Percentiles rank a stretch among this genome's conserved stretches.
These are phyloP conservation scores for Phaffomyces thermotolerans DNA, from an alignment of 805 yeast genomes.

Conservation along the genomic window DNA sequence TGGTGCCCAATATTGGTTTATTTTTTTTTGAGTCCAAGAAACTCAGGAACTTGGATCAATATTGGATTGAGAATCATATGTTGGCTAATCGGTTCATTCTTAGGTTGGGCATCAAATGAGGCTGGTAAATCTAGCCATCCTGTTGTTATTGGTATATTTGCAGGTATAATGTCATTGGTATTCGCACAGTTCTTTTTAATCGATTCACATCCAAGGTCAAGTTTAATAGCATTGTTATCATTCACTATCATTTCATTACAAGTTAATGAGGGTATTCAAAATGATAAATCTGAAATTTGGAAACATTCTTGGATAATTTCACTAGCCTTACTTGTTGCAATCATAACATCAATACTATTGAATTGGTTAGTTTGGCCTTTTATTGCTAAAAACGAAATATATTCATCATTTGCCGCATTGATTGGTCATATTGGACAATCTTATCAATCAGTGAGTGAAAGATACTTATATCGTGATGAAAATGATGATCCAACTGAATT, in stretches of 20 bases:
- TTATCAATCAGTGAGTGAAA: constrained; percentile 40
- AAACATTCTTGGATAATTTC: constrained; percentile 34
- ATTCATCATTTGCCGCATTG: constrained; percentile 31
- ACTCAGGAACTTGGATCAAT: constrained; percentile 30
- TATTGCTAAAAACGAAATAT: constrained; percentile 35
- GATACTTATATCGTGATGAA: constrained; percentile 41
- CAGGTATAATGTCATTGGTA: constrained; percentile 28
- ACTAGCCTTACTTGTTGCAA: constrained; percentile 32
- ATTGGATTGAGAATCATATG: constrained; percentile 27
- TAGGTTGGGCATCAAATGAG: constrained; percentile 41
- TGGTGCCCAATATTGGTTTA: constrained; percentile 34
- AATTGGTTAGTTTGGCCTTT: constrained; percentile 46
- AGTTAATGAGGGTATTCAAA: constrained; percentile 11
- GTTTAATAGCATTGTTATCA: constrained; percentile 32
- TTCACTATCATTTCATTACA: constrained; percentile 35
- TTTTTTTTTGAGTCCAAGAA: constrained; percentile 34
- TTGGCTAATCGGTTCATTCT: constrained; percentile 35
- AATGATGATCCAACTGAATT: constrained; percentile 40
- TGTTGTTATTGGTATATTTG: constrained; percentile 34
- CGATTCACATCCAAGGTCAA: constrained; percentile 36
- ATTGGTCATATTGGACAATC: constrained; percentile 37
- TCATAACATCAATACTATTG: constrained; percentile 29
- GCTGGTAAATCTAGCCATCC: constrained; percentile 31
- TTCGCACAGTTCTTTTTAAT: constrained; percentile 29
- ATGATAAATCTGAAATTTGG: constrained; percentile 25